Conservation (phyloP, 208 protist genomes). For the Acanthamoeba quina region DNA sequence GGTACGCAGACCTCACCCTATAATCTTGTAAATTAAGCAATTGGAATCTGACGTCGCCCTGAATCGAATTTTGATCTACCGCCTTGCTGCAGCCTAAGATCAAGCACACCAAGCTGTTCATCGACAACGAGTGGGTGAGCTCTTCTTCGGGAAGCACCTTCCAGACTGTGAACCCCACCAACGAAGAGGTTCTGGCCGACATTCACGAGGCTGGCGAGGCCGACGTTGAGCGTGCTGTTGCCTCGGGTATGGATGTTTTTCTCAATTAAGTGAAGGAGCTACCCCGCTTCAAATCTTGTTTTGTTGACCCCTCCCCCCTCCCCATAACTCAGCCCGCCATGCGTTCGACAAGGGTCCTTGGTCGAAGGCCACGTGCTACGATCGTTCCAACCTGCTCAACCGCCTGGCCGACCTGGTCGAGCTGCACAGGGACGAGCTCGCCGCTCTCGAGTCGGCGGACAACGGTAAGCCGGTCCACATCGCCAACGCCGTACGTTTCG, state of each 20-base stretch:
- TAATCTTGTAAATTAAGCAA: neutral
- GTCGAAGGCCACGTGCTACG: constrained; percentile 75
- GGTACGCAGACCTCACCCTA: neutral
- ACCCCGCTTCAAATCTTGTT: neutral
- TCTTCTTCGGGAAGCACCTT: constrained; percentile 90
- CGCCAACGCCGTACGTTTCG: constrained; percentile 76
- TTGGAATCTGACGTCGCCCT: neutral
- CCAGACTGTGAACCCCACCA: constrained; percentile 90
- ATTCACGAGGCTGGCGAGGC: constrained; percentile 89
- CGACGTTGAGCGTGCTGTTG: constrained; percentile 88
- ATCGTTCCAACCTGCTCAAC: constrained; percentile 82
- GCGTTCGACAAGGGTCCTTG: constrained; percentile 86
- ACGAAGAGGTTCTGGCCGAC: constrained; percentile 89
- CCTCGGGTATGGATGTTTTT: constrained; percentile 77
- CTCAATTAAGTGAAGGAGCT: neutral
- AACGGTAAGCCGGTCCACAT: constrained; percentile 93
- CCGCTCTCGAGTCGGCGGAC: constrained; percentile 92
- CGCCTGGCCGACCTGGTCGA: constrained; percentile 90
- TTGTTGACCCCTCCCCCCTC: neutral
- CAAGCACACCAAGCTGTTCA: constrained; percentile 90
- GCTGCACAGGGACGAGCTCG: constrained; percentile 88
- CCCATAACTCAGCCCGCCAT: constrained; percentile 87
- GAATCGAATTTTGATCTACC: neutral
- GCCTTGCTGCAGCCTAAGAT: neutral
- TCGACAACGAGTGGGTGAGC: constrained; percentile 92